Evolutionary conservation across 176 grass and related monocot species (phyloP), one percentile per base, ranked within the genome.

Genomic region (Musa beccarii): DNA sequence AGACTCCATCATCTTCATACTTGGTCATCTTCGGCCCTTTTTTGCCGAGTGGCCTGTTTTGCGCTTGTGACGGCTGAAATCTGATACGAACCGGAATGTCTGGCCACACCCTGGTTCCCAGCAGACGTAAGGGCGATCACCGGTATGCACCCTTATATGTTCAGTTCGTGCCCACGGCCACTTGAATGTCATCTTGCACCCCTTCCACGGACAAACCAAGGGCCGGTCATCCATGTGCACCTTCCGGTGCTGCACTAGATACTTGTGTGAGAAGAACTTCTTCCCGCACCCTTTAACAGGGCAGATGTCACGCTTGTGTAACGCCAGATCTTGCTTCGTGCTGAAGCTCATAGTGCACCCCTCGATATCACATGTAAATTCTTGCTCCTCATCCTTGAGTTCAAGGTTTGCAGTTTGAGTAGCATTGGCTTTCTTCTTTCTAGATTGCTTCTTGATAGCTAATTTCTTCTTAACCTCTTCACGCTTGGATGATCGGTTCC

Each of bases 111-210:
- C 90, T 15, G 88, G 81, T 81, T 98, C 90, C 0, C 19, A 63
- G 79, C 94, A 98, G 53, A 89, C 85, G 56, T 98, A 98, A 53
- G 94, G 94, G 26, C 90, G 83, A 28, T 93, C 94, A 7, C 94
- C 94, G 0, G 90, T 98, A 62, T 91, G 94, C 5, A 98, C 90
- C 79, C 94, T 85, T 64, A 93, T 81, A 78, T 98, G 94, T 78
- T 98, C 94, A 3, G 88, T 98, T 80, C 94, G 86, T 20, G 94
- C 86, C 94, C 94, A 98, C 23, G 86, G n/a, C 90, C 94, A 98
- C 84, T 93, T 98, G 90, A 98, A 98, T 51, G 88, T 82, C 86
- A 87, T 91, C 55, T 34, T 49, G 72, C 94, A 98, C 50, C 80
- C 94, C 71, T 98, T 82, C 94, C 94, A 98, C 8, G 80, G 69